Evolutionary conservation across 2,329 filamentous ascomycete genomes (phyloP).

Genomic region (Sporothrix humicola): DNA sequence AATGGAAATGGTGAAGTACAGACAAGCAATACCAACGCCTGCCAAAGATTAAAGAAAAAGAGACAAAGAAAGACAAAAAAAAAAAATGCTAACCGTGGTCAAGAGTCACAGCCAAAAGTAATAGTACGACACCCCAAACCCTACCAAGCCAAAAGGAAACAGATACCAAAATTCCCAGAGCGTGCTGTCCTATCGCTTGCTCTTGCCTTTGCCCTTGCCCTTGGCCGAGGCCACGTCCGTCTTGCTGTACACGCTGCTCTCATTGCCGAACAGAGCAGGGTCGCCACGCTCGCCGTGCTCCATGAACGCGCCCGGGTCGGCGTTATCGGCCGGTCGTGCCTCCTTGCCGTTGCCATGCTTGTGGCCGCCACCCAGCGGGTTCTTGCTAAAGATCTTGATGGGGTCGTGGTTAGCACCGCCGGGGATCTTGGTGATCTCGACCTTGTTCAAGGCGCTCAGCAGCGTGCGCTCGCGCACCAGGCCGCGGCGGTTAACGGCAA

Average conservation of each 20-base stretch:
- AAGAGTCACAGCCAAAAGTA: neutral
- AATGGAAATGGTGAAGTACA: neutral
- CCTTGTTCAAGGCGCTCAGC: conserved; percentile 79
- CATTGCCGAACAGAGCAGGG: conserved; percentile 73
- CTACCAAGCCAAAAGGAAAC: neutral
- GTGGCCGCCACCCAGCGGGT: neutral
- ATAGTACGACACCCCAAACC: neutral
- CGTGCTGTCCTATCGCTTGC: conserved; percentile 32
- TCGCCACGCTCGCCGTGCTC: conserved; percentile 87
- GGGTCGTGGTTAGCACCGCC: conserved; percentile 61
- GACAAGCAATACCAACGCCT: conserved; percentile 1
- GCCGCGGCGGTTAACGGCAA: conserved; percentile 86
- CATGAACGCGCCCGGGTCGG: conserved; percentile 78
- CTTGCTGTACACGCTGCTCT: conserved; percentile 59
- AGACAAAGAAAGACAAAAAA: neutral
- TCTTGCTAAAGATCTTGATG: conserved; percentile 78
- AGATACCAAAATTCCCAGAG: conserved; percentile 3
- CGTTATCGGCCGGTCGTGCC: conserved; percentile 67
- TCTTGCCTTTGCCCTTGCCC: conserved; percentile 39
- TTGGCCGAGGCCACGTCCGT: conserved; percentile 46
- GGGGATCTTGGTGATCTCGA: conserved; percentile 61
- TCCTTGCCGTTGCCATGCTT: conserved; percentile 55
- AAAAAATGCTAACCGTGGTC: neutral
- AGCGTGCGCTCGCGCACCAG: conserved; percentile 82
- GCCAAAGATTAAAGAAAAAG: neutral